A percentile compares a stretch with the other conserved stretches of the same genome.
phyloP scores from a whole-genome alignment of 73 alveolate genomes.

The Paramecium octaurelia region DNA sequence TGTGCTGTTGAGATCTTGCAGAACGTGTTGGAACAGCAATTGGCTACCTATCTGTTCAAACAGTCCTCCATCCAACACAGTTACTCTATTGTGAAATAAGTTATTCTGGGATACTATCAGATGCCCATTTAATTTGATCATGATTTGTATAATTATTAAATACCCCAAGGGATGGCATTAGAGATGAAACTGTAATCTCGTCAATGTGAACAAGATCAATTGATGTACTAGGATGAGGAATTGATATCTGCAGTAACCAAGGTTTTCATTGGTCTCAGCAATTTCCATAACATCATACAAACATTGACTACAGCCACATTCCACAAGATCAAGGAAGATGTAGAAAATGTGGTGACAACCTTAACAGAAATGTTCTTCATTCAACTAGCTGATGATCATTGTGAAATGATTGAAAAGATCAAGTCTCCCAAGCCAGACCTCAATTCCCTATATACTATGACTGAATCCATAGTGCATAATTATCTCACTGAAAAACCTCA shows the following conservation, averaged over 20 bases:
- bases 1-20: constrained; percentile 27
- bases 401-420: not conserved
- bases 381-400: constrained; percentile 23
- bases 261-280: constrained; percentile 14
- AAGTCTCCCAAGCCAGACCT: not conserved
- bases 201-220: not conserved
- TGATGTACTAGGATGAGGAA: constrained; percentile 7
- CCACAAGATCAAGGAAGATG: constrained; percentile 27
- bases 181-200: not conserved
- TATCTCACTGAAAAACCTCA: not conserved
- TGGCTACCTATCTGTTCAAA: constrained; percentile 15
- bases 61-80: constrained; percentile 31
- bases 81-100: not conserved
- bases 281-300: constrained; percentile 27
- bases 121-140: not conserved
- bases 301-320: constrained; percentile 21
- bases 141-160: not conserved
- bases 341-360: constrained; percentile 34
- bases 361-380: constrained; percentile 2
- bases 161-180: constrained; percentile 12
- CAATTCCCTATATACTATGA: not conserved
- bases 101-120: not conserved
- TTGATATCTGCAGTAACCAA: not conserved
- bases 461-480: not conserved
- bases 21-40: not conserved